Conservation (phyloP, 345 rosid species). For the Boechera stricta region DNA sequence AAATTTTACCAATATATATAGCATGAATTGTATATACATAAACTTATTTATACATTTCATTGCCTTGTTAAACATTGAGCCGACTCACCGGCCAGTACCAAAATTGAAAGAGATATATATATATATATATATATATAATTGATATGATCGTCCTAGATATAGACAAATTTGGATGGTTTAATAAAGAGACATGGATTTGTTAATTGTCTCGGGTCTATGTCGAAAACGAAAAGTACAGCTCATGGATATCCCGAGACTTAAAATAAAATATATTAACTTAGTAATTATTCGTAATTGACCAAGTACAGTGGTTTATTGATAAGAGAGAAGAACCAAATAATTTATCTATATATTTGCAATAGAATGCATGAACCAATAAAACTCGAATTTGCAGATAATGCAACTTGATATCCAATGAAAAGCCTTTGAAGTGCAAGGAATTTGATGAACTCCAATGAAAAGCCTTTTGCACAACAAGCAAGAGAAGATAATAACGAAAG, state of each 20-base stretch:
- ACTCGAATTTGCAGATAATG: neutral
- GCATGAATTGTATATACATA: neutral
- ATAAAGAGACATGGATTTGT: conserved; percentile 14
- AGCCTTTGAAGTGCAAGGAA: neutral
- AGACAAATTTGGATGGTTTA: conserved; percentile 19
- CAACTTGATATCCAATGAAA: neutral
- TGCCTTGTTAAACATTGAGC: conserved; percentile 15
- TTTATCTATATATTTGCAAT: neutral
- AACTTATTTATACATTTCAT: neutral
- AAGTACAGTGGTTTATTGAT: conserved; percentile 32
- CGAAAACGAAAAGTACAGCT: conserved; percentile 27
- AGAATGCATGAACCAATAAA: neutral
- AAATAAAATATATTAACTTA: neutral
- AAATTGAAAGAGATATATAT: conserved; percentile 2
- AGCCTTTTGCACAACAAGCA: neutral
- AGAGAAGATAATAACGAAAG: neutral
- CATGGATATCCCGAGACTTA: neutral
- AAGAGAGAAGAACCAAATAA: neutral
- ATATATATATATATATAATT: neutral
- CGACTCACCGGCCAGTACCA: conserved; percentile 46
- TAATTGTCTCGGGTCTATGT: conserved; percentile 22
- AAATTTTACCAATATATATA: neutral
- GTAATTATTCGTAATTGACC: conserved; percentile 25
- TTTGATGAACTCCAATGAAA: neutral
- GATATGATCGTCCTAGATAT: neutral